Evolutionary conservation across 148 eudicot species (phyloP).

Genomic region (Persicaria tinctoria): DNA sequence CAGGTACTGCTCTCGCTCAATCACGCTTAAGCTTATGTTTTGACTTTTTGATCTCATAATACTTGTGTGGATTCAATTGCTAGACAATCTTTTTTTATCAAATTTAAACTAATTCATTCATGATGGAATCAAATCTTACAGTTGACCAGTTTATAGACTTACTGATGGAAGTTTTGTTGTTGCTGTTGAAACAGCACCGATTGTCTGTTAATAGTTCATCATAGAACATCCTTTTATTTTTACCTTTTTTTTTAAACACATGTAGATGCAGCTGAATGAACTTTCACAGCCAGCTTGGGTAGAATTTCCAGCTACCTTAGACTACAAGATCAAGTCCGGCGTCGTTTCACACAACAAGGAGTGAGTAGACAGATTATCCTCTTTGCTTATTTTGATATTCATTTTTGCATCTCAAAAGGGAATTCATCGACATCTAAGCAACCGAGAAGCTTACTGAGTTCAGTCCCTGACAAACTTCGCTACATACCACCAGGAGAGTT

Average conservation of each 20-base stretch:
- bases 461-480: slow-evolving; percentile 24
- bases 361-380: slow-evolving; percentile 42
- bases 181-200: too few relatives aligned
- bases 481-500: slow-evolving; percentile 45
- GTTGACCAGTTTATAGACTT: too few relatives aligned
- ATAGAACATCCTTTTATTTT: too few relatives aligned
- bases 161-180: too few relatives aligned
- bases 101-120: background rate
- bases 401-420: background rate
- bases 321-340: slow-evolving; percentile 42
- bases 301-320: slow-evolving; percentile 29
- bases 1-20: slow-evolving; percentile 32
- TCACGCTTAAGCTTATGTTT: background rate
- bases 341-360: slow-evolving; percentile 46
- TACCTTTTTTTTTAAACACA: background rate
- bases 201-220: too few relatives aligned
- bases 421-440: background rate
- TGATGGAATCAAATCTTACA: background rate
- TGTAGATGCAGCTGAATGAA: slow-evolving; percentile 67
- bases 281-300: slow-evolving; percentile 63
- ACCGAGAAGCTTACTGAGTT: too few relatives aligned
- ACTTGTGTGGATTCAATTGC: background rate
- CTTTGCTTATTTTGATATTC: background rate
- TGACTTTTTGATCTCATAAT: background rate
- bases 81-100: background rate